Evolutionary conservation across 1,139 yeast genomes (phyloP).

Genomic region (Lodderomyces jiufengensis): DNA sequence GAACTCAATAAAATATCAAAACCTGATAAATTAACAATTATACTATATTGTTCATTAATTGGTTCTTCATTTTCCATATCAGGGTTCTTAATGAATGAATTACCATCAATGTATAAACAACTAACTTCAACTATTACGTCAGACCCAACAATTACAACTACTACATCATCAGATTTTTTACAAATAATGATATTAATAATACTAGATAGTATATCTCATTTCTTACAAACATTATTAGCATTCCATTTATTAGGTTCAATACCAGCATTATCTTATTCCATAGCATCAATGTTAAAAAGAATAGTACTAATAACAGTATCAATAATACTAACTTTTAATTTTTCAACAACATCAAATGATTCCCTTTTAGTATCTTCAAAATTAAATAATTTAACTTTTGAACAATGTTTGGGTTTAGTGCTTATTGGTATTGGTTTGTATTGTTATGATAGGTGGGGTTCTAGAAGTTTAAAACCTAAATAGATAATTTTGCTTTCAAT

Average conservation of each 20-base stretch:
- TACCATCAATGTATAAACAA: constrained; percentile 16
- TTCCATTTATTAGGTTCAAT: constrained; percentile 37
- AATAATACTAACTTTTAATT: constrained; percentile 24
- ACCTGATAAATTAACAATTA: constrained; percentile 38
- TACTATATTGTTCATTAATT: constrained; percentile 35
- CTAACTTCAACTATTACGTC: constrained; percentile 3
- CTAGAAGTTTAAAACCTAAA: constrained; percentile 25
- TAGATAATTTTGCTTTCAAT: neutral
- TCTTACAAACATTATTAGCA: constrained; percentile 35
- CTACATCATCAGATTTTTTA: constrained; percentile 21
- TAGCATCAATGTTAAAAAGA: constrained; percentile 44
- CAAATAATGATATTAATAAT: constrained; percentile 24
- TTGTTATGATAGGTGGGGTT: constrained; percentile 43
- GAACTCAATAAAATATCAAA: constrained; percentile 22
- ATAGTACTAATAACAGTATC: constrained; percentile 37
- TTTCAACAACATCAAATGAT: constrained; percentile 10
- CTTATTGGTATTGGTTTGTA: constrained; percentile 35
- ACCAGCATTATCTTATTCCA: constrained; percentile 39
- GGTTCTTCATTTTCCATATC: constrained; percentile 31
- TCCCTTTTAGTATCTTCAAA: constrained; percentile 7
- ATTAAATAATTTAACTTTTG: constrained; percentile 24
- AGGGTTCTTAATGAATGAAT: constrained; percentile 32
- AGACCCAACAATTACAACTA: constrained; percentile 11
- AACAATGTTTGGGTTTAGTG: constrained; percentile 28
- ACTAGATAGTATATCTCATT: constrained; percentile 33